Evolutionary conservation across 371 early-diverging fungal species (phyloP).

Genomic region (Mortierella sp.): DNA sequence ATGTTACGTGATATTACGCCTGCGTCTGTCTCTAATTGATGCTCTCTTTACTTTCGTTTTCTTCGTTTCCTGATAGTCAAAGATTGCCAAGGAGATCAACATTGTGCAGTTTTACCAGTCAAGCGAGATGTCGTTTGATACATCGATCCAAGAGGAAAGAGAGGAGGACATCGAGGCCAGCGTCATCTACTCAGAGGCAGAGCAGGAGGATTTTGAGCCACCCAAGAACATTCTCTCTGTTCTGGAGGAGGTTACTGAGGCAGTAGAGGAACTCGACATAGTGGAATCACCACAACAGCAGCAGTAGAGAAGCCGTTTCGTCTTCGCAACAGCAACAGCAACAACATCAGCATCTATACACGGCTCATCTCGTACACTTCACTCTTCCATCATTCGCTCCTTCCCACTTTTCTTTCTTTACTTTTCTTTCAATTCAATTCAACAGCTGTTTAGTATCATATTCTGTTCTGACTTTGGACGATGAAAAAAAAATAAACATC

Average conservation of each 20-base stretch:
- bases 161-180: constrained; percentile 16
- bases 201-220: constrained; percentile 35
- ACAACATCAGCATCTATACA: background rate
- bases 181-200: constrained; percentile 18
- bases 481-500: background rate
- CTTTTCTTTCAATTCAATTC: background rate
- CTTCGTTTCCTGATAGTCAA: constrained; percentile 22
- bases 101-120: constrained; percentile 39
- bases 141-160: constrained; percentile 16
- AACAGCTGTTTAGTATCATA: background rate
- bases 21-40: background rate
- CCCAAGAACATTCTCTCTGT: constrained; percentile 47
- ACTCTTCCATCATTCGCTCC: background rate
- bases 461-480: background rate
- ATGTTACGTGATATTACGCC: background rate
- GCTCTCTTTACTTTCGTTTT: background rate
- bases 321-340: background rate
- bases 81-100: constrained; percentile 53
- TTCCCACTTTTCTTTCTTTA: no score
- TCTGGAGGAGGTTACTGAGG: constrained; percentile 36
- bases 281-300: constrained; percentile 16
- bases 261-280: constrained; percentile 28
- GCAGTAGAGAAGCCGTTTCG: background rate
- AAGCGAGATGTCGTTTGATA: constrained; percentile 35
- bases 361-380: background rate